Conservation (phyloP, 257 asterid species). For the Ilex asprella region DNA sequence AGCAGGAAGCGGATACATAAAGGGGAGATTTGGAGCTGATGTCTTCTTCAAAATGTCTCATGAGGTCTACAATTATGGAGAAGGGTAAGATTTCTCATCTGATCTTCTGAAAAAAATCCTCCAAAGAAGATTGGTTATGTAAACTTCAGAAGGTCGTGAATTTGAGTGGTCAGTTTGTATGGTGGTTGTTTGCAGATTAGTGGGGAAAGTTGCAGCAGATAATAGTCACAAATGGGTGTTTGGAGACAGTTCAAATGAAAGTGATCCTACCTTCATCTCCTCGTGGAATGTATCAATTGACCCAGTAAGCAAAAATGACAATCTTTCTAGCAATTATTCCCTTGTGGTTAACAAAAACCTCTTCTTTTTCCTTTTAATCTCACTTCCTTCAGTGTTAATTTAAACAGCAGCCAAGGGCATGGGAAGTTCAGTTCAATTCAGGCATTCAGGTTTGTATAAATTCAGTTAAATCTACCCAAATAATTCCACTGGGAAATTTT, state of each 20-base stretch:
- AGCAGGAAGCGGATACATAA: constrained; percentile 36
- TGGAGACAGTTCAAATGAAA: constrained; percentile 49
- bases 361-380: constrained; percentile 7
- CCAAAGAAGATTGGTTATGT: not conserved
- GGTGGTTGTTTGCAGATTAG: constrained; percentile 39
- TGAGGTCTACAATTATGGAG: constrained; percentile 79
- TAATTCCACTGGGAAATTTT: constrained; percentile 11
- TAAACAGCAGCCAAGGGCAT: constrained; percentile 71
- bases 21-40: constrained; percentile 68
- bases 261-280: constrained; percentile 43
- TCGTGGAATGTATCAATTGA: constrained; percentile 69
- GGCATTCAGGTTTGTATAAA: constrained; percentile 63
- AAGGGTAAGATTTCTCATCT: constrained; percentile 42
- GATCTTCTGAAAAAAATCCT: not conserved
- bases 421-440: constrained; percentile 80
- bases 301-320: constrained; percentile 36
- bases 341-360: not conserved
- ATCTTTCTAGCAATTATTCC: not conserved
- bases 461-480: not conserved
- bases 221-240: constrained; percentile 80
- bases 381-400: not conserved
- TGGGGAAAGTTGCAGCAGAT: constrained; percentile 85
- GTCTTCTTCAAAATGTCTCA: constrained; percentile 80
- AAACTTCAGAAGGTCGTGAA: too few relatives aligned
- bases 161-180: not conserved